Base-by-base conservation (phyloP, 2,329 filamentous ascomycete genomes). In the Trichoderma sp. region DNA sequence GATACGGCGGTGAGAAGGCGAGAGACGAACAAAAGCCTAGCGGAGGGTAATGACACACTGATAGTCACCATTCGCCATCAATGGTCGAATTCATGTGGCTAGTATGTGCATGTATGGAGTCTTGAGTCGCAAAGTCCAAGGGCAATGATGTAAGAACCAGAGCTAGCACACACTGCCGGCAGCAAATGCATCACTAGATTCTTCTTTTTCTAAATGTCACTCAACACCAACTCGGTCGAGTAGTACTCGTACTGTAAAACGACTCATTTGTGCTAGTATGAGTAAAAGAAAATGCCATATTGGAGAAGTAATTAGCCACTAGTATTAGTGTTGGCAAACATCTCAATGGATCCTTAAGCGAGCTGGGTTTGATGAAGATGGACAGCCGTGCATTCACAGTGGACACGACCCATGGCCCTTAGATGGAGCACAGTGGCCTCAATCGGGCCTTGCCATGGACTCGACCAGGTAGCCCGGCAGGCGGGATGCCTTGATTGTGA, bases 61-160 rank as follows among this genome's bases (percentile, higher is more conserved):
- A 67, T 58, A 32, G 64, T 15, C 28, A 26, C 43, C 13, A 26
- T 53, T 26, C 4, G 63, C 62, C 26, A 6, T 53, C 17, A 32
- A 65, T 23, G 47, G 34, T 28, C 7, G 13, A 43, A 11, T 63
- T 26, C 39, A 28, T 36, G 15, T 32, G 17, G 15, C 8, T 36
- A 8, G 36, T 15, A 67, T 15, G 55, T 15, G 28, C 9, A 4
- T 2, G 23, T 36, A 67, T 59, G 34, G 32, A 68, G 53, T 32
- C 50, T 57, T 28, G 36, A 20, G 15, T 20, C 28, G 23, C 36
- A 32, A 32, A 66, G 7, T 28, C n/a, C 55, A 59, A 68, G 65
- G 65, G 55, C 55, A 59, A 68, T 59, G 65, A 68, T 68, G 65
- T 59, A 59, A 58, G 65, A 59, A 34, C 26, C 7, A 28, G 43